Evolutionary conservation across 1,284 basidiomycete species (phyloP).

Genomic region (Acaromyces ingoldii): DNA sequence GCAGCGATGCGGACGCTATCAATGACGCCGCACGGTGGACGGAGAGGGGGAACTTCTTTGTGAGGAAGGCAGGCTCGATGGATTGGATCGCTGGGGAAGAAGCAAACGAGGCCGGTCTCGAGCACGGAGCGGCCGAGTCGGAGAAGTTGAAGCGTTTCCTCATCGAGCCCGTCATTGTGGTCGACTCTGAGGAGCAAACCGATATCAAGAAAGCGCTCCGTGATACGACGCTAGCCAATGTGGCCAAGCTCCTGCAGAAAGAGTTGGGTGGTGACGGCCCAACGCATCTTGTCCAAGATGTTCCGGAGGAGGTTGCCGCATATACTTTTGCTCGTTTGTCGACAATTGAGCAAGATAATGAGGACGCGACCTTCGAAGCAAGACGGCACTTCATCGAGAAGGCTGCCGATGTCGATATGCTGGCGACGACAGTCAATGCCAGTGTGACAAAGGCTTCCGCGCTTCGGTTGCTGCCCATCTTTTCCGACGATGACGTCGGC

Average conservation of each 20-base stretch:
- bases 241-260: slow-evolving; percentile 3
- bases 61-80: neutral
- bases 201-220: neutral
- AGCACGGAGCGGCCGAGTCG: neutral
- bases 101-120: neutral
- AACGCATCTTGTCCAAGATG: neutral
- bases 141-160: slow-evolving; percentile 12
- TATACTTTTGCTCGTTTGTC: slow-evolving; percentile 9
- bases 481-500: slow-evolving; percentile 4
- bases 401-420: neutral
- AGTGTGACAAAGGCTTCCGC: neutral
- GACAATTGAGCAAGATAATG: neutral
- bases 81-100: neutral
- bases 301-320: neutral
- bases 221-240: slow-evolving; percentile 1
- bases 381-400: neutral
- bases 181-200: slow-evolving; percentile 23
- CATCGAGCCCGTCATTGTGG: slow-evolving; percentile 33
- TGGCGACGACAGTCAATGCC: neutral
- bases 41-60: neutral
- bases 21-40: neutral
- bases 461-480: slow-evolving; percentile 2
- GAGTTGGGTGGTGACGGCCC: neutral
- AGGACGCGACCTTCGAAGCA: neutral
- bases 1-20: too few species aligned